Conservation (phyloP, 441 rosid genomes). For the Populus trichocarpa region DNA sequence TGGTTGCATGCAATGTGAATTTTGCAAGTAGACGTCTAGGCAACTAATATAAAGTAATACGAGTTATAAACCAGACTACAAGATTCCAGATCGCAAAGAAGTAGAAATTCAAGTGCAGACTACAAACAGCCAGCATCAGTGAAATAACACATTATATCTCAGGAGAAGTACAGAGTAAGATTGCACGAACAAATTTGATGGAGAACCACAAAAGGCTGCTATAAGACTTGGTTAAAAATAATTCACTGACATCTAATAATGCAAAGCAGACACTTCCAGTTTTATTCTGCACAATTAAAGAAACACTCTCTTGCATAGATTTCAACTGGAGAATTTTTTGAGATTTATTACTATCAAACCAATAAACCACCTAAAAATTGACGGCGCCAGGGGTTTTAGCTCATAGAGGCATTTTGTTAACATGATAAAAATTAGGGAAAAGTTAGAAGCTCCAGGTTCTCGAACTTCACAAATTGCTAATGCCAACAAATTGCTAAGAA, state of each 20-base stretch:
- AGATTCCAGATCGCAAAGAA: background rate
- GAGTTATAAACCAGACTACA: background rate
- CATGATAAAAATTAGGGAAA: background rate
- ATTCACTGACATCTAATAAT: background rate
- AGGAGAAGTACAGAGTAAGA: background rate
- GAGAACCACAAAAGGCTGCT: background rate
- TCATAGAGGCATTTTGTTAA: background rate
- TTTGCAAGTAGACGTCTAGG: background rate
- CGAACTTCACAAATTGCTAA: conserved; percentile 1
- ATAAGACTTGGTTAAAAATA: background rate
- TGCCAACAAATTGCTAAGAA: background rate
- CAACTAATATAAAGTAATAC: background rate
- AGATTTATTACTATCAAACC: background rate
- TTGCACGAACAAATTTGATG: background rate
- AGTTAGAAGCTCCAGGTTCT: background rate
- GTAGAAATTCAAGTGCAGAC: background rate
- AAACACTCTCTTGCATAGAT: background rate
- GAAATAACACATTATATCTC: background rate
- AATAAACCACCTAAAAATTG: background rate
- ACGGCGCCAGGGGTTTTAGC: background rate
- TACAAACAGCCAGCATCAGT: background rate
- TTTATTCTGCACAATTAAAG: background rate
- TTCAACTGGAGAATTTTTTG: background rate
- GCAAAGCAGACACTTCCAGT: background rate
- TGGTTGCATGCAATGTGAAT: background rate